These are phyloP conservation scores for Deinandra increscens DNA, from an alignment of 129 eudicot genomes.

Conservation along the genomic window DNA sequence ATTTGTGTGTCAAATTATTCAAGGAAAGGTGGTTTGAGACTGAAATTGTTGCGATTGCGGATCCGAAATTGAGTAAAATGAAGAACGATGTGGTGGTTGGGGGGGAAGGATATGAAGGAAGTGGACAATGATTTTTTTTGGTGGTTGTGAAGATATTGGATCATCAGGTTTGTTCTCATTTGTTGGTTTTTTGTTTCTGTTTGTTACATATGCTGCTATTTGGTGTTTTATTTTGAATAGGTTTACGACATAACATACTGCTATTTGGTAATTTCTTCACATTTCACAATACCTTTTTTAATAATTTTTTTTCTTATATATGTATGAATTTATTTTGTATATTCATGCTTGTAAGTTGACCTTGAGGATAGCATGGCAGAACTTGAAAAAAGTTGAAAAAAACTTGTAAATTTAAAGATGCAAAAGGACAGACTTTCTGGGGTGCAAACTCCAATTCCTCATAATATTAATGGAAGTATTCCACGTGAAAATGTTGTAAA, in stretches of 20 bases:
- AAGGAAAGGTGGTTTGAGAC: conserved; percentile 86
- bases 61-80: conserved; percentile 86
- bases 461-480: conserved; percentile 61
- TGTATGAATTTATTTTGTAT: background rate
- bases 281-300: too few species aligned
- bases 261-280: too few species aligned
- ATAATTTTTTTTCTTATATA: too few species aligned
- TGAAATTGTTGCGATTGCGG: conserved; percentile 47
- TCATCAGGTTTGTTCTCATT: conserved; percentile 63
- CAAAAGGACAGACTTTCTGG: conserved; percentile 68
- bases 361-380: conserved; percentile 91
- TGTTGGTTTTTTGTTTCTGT: background rate
- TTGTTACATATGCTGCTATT: too few species aligned
- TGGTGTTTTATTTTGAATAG: too few species aligned
- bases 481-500: conserved; percentile 66
- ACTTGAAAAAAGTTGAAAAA: conserved; percentile 97
- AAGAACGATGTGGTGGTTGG: conserved; percentile 94
- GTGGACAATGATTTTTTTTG: conserved; percentile 94
- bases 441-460: conserved; percentile 51
- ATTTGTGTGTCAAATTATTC: conserved; percentile 75
- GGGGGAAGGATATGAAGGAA: conserved; percentile 81
- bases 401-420: conserved; percentile 76
- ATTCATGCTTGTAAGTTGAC: conserved; percentile 51
- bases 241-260: too few species aligned
- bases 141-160: conserved; percentile 91